These are phyloP conservation scores for Vigna radiata DNA, from an alignment of 306 rosid genomes.

Conservation along the genomic window DNA sequence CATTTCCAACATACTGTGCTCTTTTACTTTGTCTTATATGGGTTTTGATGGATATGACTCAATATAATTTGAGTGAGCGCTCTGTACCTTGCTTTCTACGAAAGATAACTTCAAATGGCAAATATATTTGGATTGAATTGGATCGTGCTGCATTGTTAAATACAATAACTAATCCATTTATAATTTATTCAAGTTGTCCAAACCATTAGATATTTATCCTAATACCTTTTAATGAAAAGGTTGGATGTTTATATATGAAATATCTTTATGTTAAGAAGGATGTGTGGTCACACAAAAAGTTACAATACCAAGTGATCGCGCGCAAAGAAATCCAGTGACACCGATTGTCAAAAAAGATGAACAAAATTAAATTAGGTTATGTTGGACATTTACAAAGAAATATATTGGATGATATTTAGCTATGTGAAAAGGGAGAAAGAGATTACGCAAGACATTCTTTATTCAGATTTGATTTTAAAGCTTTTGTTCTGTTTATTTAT, in stretches of 20 bases:
- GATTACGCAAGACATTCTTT: not conserved
- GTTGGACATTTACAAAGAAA: not conserved
- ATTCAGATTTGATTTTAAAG: not conserved
- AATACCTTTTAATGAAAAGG: not conserved
- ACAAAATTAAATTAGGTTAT: too few species aligned
- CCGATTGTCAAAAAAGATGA: not conserved
- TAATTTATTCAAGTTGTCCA: not conserved
- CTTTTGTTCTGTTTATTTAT: not conserved
- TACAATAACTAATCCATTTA: not conserved
- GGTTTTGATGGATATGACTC: not conserved
- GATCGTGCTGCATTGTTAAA: not conserved
- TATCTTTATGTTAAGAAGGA: not conserved
- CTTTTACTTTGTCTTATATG: not conserved
- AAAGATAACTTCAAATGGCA: too few species aligned
- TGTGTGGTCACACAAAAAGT: not conserved
- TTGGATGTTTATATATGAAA: not conserved
- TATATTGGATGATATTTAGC: not conserved
- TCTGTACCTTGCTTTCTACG: not conserved
- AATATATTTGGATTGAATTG: not conserved
- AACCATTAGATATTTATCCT: not conserved
- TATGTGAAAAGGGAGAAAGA: not conserved
- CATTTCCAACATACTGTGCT: not conserved
- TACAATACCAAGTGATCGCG: not conserved
- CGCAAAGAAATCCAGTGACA: not conserved
- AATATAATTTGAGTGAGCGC: not conserved